phyloP scores from a whole-genome alignment of 371 early-diverging fungal genomes.

The Syncephalastrum sp. region DNA sequence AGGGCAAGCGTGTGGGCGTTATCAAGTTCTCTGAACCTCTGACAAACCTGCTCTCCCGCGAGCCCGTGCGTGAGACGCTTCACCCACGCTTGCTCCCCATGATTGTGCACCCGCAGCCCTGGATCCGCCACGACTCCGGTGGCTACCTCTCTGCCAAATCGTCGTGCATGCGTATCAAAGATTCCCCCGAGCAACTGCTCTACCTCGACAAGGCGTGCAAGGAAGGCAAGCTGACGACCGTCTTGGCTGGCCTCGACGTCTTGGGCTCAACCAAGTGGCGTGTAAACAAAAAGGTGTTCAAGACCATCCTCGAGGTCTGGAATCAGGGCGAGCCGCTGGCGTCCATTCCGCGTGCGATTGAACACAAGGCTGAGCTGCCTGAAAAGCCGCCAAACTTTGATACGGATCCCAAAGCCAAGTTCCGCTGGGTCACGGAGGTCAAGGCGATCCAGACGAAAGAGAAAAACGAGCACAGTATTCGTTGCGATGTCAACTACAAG shows the following conservation, averaged over 20 bases:
- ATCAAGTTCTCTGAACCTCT: slow-evolving; percentile 72
- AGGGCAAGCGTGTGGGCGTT: slow-evolving; percentile 74
- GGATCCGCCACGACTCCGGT: slow-evolving; percentile 88
- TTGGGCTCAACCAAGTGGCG: slow-evolving; percentile 90
- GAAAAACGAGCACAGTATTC: slow-evolving; percentile 79
- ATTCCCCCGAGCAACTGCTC: slow-evolving; percentile 70
- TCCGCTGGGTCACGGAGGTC: slow-evolving; percentile 49
- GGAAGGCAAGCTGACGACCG: slow-evolving; percentile 61
- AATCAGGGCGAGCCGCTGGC: slow-evolving; percentile 79
- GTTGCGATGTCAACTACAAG: slow-evolving; percentile 94
- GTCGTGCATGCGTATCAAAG: slow-evolving; percentile 77
- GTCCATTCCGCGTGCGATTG: slow-evolving; percentile 61
- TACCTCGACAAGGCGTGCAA: slow-evolving; percentile 85
- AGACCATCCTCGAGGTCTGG: slow-evolving; percentile 84
- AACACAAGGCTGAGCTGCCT: slow-evolving; percentile 37
- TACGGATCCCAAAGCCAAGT: slow-evolving; percentile 59
- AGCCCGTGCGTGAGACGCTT: slow-evolving; percentile 62
- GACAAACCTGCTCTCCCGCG: slow-evolving; percentile 66
- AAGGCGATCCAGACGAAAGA: slow-evolving; percentile 55
- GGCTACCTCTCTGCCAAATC: slow-evolving; percentile 83
- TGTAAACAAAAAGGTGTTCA: slow-evolving; percentile 82
- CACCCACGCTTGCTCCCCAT: slow-evolving; percentile 90
- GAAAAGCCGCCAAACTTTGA: slow-evolving; percentile 73
- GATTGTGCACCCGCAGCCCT: slow-evolving; percentile 93
- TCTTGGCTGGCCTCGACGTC: slow-evolving; percentile 85